A percentile compares a stretch with the other conserved stretches of the same genome.
phyloP scores from a whole-genome alignment of 2,329 filamentous ascomycete species.

The Biscogniauxia mediterranea region DNA sequence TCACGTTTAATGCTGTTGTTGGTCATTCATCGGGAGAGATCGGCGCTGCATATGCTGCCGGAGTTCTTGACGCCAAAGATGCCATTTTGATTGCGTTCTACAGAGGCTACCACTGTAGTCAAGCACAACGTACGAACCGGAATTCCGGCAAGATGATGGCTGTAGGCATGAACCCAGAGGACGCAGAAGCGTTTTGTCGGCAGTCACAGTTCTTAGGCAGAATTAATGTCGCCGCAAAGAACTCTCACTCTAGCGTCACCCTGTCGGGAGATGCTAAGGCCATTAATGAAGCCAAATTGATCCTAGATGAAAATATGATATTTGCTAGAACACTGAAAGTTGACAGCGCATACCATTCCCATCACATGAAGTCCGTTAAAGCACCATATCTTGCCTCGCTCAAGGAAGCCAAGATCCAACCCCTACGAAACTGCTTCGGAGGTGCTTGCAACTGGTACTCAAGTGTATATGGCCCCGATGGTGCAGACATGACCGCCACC shows the following conservation, averaged over 20 bases:
- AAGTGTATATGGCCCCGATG: constrained; percentile 5
- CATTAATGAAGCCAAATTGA: constrained; percentile 2
- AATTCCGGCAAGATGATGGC: too few species aligned
- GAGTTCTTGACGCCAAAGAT: constrained; percentile 38
- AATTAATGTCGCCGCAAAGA: constrained; percentile 28
- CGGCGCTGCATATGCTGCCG: constrained; percentile 46
- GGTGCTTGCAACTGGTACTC: constrained; percentile 16
- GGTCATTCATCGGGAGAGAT: constrained; percentile 41
- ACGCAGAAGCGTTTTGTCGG: too few species aligned
- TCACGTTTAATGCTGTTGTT: constrained; percentile 17
- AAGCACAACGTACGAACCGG: too few species aligned
- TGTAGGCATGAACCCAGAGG: too few species aligned
- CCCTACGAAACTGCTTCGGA: too few species aligned
- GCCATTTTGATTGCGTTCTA: constrained; percentile 47
- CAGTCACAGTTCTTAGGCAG: too few species aligned
- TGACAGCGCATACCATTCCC: constrained; percentile 39
- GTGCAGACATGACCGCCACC: neutral
- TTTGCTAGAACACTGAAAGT: constrained; percentile 32
- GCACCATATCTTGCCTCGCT: neutral
- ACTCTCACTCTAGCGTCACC: constrained; percentile 34
- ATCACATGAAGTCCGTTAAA: constrained; percentile 32
- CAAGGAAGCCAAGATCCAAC: too few species aligned
- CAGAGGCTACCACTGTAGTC: constrained; percentile 31
- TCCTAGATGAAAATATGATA: constrained; percentile 10
- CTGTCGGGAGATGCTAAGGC: too few species aligned